A percentile compares a stretch with the other conserved stretches of the same genome.
Conservation (phyloP, 495 filamentous ascomycete species). For the Pyrenopolyporus hunteri region DNA sequence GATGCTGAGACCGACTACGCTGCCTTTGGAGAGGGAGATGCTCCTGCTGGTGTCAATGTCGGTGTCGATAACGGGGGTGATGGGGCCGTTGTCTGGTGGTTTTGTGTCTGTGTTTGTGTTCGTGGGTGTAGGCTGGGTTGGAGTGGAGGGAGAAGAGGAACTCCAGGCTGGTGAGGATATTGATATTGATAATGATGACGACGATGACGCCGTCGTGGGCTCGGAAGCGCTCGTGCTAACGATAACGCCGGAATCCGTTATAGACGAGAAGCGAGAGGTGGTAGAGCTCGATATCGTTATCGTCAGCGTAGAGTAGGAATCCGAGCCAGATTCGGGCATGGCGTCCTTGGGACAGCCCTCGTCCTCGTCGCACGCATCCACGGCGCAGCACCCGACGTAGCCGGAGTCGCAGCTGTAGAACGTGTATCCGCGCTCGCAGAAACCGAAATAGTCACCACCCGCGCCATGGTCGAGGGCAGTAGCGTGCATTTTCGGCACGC, state of each 20-base stretch:
- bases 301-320: no score
- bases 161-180: neutral
- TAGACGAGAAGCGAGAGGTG: no score
- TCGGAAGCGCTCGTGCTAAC: no score
- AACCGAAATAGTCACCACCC: no score
- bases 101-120: neutral
- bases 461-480: no score
- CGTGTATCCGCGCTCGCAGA: conserved; percentile 1
- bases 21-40: neutral
- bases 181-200: neutral
- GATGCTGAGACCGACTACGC: conserved; percentile 27
- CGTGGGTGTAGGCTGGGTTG: neutral
- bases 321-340: no score
- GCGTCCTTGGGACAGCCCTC: conserved; percentile 6
- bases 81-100: neutral
- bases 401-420: conserved; percentile 31
- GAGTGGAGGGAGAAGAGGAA: neutral
- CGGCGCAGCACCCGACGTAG: conserved; percentile 34
- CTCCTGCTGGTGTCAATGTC: neutral
- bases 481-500: no score
- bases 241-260: no score
- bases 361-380: conserved; percentile 28
- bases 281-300: no score
- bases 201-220: neutral
- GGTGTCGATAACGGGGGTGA: no score